These are phyloP conservation scores for Schrenkiella parvula DNA, from an alignment of 345 rosid genomes.

Conservation along the genomic window DNA sequence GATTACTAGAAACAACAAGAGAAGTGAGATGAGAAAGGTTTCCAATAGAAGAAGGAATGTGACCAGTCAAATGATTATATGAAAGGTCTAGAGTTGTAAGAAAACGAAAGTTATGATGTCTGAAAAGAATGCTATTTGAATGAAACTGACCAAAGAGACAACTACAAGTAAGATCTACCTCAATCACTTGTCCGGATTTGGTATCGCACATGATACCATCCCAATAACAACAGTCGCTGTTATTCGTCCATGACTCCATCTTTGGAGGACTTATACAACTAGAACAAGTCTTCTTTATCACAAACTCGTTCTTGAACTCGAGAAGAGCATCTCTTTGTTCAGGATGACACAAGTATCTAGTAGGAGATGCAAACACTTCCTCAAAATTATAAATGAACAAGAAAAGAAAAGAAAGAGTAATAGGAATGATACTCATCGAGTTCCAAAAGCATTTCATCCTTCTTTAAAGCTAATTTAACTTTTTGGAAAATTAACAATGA, in stretches of 20 bases:
- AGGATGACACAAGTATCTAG: not conserved
- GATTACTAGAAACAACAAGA: not conserved
- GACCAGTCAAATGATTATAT: not conserved
- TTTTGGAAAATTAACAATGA: not conserved
- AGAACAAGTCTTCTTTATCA: not conserved
- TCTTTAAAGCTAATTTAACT: not conserved
- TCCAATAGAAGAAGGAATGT: not conserved
- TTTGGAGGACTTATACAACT: not conserved
- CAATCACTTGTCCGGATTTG: not conserved
- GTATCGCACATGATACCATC: not conserved
- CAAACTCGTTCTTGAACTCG: not conserved
- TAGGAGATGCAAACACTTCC: not conserved
- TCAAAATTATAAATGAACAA: not conserved
- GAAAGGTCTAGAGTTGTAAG: not conserved
- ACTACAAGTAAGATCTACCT: not conserved
- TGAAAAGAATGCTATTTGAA: not conserved
- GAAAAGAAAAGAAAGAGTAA: not conserved
- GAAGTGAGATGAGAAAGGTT: not conserved
- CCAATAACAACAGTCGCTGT: not conserved
- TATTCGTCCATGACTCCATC: not conserved
- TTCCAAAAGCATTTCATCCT: not conserved
- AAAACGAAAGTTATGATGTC: not conserved
- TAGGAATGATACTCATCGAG: not conserved
- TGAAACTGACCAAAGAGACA: not conserved
- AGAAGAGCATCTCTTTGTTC: not conserved